phyloP scores from a whole-genome alignment of 495 filamentous ascomycete genomes.

The Apodospora peruviana region DNA sequence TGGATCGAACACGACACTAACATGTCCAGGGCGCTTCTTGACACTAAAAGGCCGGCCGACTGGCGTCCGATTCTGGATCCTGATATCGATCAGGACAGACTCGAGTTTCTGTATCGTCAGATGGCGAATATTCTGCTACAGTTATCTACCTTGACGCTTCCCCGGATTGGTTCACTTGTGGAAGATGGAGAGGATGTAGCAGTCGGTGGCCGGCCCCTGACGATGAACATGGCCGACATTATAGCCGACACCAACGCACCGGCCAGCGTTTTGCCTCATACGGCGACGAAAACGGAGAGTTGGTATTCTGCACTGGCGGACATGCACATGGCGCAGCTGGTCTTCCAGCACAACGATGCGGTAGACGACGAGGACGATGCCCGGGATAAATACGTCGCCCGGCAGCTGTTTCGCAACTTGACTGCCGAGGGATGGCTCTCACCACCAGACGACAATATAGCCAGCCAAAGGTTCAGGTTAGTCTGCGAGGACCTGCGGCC shows the following conservation, averaged over 20 bases:
- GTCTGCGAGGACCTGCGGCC: slow-evolving; percentile 21
- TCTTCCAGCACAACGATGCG: slow-evolving; percentile 35
- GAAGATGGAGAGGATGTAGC: background rate
- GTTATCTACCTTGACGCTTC: slow-evolving; percentile 11
- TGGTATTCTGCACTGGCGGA: slow-evolving; percentile 37
- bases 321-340: slow-evolving; percentile 35
- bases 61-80: slow-evolving; percentile 24
- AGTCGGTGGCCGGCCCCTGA: slow-evolving; percentile 4
- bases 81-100: slow-evolving; percentile 19
- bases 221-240: slow-evolving; percentile 22
- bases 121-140: slow-evolving; percentile 29
- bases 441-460: slow-evolving; percentile 20
- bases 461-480: slow-evolving; percentile 15
- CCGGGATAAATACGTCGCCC: slow-evolving; percentile 30
- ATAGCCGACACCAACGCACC: slow-evolving; percentile 19
- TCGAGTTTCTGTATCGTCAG: slow-evolving; percentile 26
- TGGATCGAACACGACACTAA: slow-evolving; percentile 30
- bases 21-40: slow-evolving; percentile 23
- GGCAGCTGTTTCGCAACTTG: slow-evolving; percentile 26
- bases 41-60: background rate
- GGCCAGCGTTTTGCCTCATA: slow-evolving; percentile 15
- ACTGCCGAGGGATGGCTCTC: slow-evolving; percentile 22
- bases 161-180: background rate
- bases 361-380: slow-evolving; percentile 25
- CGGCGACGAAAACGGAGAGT: slow-evolving; percentile 22